These are phyloP conservation scores for Artomyces pyxidatus DNA, from an alignment of 768 basidiomycete genomes.

Conservation along the genomic window DNA sequence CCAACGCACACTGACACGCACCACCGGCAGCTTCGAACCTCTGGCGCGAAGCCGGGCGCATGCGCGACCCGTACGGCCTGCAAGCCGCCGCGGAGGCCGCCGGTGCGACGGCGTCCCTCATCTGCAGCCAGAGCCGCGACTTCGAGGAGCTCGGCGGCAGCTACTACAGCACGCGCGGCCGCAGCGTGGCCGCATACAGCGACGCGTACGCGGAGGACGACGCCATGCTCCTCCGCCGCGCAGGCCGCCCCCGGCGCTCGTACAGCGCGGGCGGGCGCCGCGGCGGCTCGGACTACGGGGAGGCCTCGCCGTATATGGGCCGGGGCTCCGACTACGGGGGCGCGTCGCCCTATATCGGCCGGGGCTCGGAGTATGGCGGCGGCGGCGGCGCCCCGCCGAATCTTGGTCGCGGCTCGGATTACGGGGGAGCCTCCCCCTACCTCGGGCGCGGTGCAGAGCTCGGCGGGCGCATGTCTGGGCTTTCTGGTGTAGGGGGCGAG, in stretches of 20 bases:
- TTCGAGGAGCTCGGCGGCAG: neutral
- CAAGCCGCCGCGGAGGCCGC: neutral
- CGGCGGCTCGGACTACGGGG: neutral
- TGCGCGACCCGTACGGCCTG: neutral
- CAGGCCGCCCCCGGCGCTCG: neutral
- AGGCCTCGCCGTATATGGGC: neutral
- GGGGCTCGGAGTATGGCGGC: neutral
- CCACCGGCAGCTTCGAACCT: neutral
- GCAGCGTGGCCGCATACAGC: neutral
- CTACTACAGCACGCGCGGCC: neutral
- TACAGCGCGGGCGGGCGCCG: too few species aligned
- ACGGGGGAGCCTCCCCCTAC: neutral
- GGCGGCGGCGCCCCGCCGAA: neutral
- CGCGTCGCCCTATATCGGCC: neutral
- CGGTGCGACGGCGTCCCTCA: neutral
- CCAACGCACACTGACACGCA: neutral
- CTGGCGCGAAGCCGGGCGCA: neutral
- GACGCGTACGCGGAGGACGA: neutral
- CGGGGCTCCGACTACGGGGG: neutral
- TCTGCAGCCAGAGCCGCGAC: neutral
- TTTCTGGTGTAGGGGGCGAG: too few species aligned
- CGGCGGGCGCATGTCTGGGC: too few species aligned
- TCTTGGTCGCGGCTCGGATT: neutral
- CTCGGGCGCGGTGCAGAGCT: too few species aligned
- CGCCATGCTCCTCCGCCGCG: neutral